phyloP scores from a whole-genome alignment of 2,329 filamentous ascomycete species.

The Aspergillus carbonarius region DNA sequence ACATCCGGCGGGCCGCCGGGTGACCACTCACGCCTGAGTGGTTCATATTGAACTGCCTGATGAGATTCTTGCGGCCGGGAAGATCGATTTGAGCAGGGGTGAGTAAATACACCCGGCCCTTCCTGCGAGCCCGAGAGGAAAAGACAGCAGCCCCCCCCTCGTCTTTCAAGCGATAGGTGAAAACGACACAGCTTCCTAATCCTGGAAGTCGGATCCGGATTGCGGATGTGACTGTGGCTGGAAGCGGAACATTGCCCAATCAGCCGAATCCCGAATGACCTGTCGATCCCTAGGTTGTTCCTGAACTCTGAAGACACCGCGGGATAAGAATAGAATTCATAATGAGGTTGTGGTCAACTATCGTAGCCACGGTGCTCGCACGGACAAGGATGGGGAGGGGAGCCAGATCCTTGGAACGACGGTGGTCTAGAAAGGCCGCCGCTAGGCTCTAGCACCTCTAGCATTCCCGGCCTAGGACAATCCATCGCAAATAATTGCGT shows the following conservation, averaged over 20 bases:
- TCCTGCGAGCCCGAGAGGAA: neutral
- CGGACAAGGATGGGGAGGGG: conserved; percentile 9
- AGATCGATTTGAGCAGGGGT: neutral
- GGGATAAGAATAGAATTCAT: conserved; percentile 8
- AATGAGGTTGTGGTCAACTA: conserved; percentile 2
- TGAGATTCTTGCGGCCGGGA: neutral
- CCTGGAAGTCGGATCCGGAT: neutral
- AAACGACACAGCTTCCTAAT: too few species aligned
- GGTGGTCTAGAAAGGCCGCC: conserved; percentile 18
- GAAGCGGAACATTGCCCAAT: neutral
- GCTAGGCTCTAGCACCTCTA: conserved; percentile 5
- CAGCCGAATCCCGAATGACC: neutral
- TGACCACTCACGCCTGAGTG: conserved; percentile 1
- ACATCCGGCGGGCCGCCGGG: conserved; percentile 19
- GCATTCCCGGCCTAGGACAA: conserved; percentile 7
- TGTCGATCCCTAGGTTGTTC: conserved; percentile 8
- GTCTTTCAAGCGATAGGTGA: too few species aligned
- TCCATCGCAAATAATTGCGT: neutral
- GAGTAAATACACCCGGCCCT: neutral
- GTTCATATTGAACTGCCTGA: neutral
- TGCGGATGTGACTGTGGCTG: neutral
- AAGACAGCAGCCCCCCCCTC: neutral
- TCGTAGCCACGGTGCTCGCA: conserved; percentile 11
- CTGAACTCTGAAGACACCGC: conserved; percentile 4
- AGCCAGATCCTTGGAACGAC: conserved; percentile 21